These are phyloP conservation scores for Orbilia javanica DNA, from an alignment of 2,329 filamentous ascomycete genomes.

Conservation along the genomic window DNA sequence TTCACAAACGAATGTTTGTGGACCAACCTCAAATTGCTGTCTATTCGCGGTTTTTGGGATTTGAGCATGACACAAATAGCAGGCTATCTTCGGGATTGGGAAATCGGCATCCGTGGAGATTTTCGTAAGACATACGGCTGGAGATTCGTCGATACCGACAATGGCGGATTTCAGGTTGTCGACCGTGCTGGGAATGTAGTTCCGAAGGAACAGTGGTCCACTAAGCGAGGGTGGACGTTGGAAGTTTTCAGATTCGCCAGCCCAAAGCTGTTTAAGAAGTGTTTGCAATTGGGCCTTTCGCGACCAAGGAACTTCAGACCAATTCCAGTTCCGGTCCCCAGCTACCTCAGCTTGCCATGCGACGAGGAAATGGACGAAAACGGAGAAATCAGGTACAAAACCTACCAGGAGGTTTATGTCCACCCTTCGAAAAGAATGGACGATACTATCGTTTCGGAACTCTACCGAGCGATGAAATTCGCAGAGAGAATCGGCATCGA, in stretches of 20 bases:
- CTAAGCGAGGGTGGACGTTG: slow-evolving; percentile 32
- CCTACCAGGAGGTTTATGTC: slow-evolving; percentile 30
- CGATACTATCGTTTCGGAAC: neutral
- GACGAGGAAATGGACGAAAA: slow-evolving; percentile 24
- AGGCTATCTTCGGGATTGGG: slow-evolving; percentile 39
- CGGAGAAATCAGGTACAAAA: slow-evolving; percentile 1
- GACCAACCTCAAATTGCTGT: slow-evolving; percentile 33
- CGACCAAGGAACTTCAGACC: neutral
- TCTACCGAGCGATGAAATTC: slow-evolving; percentile 9
- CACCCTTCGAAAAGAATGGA: neutral
- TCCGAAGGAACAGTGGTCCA: slow-evolving; percentile 18
- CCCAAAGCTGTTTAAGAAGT: slow-evolving; percentile 22
- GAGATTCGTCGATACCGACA: slow-evolving; percentile 18
- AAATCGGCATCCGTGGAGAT: slow-evolving; percentile 44
- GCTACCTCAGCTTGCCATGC: slow-evolving; percentile 30
- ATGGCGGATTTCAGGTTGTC: slow-evolving; percentile 15
- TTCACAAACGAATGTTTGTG: slow-evolving; percentile 45
- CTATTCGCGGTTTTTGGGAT: slow-evolving; percentile 43
- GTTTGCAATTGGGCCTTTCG: neutral
- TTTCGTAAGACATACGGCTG: slow-evolving; percentile 31
- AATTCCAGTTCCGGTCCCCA: slow-evolving; percentile 30
- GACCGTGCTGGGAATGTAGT: slow-evolving; percentile 22
- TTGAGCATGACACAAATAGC: slow-evolving; percentile 23
- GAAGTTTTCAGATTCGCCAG: slow-evolving; percentile 46
- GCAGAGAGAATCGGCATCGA: slow-evolving; percentile 37